phyloP scores from a whole-genome alignment of 1,139 yeast genomes.

The Kurtzmaniella quercitrusa region DNA sequence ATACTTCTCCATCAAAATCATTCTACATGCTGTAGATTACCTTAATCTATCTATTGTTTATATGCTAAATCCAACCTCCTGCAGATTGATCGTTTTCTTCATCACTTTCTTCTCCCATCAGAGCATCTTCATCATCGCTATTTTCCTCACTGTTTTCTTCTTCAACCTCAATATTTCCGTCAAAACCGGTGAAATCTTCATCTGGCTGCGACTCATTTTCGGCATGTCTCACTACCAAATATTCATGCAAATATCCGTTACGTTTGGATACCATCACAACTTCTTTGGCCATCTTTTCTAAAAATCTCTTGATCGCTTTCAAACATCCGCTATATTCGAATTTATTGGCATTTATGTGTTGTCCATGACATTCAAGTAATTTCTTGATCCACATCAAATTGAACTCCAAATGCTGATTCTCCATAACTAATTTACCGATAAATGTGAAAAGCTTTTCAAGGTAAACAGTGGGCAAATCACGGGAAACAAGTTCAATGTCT shows the following conservation, averaged over 20 bases:
- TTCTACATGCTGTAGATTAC: neutral
- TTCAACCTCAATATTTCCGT: conserved; percentile 14
- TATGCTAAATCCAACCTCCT: conserved; percentile 3
- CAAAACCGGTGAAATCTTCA: conserved; percentile 9
- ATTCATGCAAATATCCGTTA: conserved; percentile 51
- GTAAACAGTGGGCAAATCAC: conserved; percentile 73
- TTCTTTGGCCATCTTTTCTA: conserved; percentile 73
- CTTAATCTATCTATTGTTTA: neutral
- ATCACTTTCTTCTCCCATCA: conserved; percentile 16
- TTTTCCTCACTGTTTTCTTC: conserved; percentile 15
- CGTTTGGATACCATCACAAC: conserved; percentile 52
- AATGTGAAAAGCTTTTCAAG: conserved; percentile 64
- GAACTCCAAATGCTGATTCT: conserved; percentile 85
- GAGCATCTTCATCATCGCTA: conserved; percentile 16
- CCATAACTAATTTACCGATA: conserved; percentile 65
- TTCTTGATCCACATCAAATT: conserved; percentile 76
- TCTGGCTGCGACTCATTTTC: conserved; percentile 14
- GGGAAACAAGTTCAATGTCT: conserved; percentile 64
- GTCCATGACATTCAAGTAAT: conserved; percentile 71
- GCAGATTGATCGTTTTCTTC: conserved; percentile 7
- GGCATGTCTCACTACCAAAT: conserved; percentile 25
- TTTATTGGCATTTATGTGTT: conserved; percentile 59
- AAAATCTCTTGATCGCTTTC: conserved; percentile 71
- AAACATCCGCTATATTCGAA: conserved; percentile 64
- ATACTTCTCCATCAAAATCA: neutral